Evolutionary conservation across 768 basidiomycete genomes (phyloP), one percentile per base, ranked within the genome.

Genomic region (Cystofilobasidium capitatum): DNA sequence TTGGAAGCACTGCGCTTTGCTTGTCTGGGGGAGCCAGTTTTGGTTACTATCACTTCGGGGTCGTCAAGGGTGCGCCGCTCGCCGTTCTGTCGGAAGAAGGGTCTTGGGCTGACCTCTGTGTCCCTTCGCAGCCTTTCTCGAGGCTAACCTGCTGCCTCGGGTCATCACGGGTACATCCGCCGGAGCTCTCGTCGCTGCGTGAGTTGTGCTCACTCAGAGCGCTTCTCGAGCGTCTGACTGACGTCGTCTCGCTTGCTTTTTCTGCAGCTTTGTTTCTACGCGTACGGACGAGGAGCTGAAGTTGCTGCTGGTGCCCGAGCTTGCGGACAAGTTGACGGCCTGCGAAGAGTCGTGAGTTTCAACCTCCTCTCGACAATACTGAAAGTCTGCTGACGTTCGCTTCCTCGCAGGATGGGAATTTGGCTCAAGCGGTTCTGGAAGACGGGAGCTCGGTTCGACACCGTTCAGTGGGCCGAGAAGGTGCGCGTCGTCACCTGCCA

Each of bases 401-500:
- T n/a, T n/a, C n/a, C 72, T 33, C 61, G 73, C 66, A 69, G 64
- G 3, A 40, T 69, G 33, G 20, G 51, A 49, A 71, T 76, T 14
- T 78, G 77, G 77, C 61, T 76, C 60, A 72, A 71, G 59, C 82
- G 94, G 31, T 84, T 90, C 51, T 84, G 84, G 83, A 82, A 79
- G 72, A 97, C 91, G 0, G 96, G 96, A 13, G 94, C 96, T n/a
- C 81, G 94, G 66, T 99, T 98, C 75, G 91, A 96, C 71, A 87
- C 89, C 39, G 81, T 93, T 33, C 71, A 79, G 58, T 97, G 94
- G 94, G 94, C 93, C 37, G 80, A 83, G 71, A 96, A 96, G 83
- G 91, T 89, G 33, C 42, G 73, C 58, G 33, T 13, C 39, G 40
- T 44, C 31, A 17, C 1, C 54, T 33, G 5, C 33, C 3, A 29